Evolutionary conservation across 2,329 filamentous ascomycete species (phyloP).

Genomic region (Hymenoscyphus albidus): DNA sequence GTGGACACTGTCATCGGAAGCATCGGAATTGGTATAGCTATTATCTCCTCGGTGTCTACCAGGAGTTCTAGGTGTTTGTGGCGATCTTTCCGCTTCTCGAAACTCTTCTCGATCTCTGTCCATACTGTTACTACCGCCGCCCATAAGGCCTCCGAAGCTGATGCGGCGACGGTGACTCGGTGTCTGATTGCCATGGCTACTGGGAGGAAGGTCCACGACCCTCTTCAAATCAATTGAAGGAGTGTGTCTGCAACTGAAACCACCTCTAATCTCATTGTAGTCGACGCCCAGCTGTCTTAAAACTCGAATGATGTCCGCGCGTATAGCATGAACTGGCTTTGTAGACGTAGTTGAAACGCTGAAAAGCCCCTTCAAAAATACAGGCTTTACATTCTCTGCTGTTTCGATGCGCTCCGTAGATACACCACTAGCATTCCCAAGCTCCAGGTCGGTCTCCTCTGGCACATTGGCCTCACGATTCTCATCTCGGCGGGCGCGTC

Average conservation of each 20-base stretch:
- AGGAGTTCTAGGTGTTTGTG: constrained; percentile 46
- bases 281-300: constrained; percentile 85
- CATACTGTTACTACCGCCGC: constrained; percentile 42
- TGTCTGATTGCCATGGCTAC: constrained; percentile 46
- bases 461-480: constrained; percentile 73
- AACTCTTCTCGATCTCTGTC: constrained; percentile 70
- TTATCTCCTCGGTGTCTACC: constrained; percentile 53
- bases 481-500: constrained; percentile 70
- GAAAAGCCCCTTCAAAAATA: constrained; percentile 93
- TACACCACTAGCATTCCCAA: constrained; percentile 57
- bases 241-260: constrained; percentile 82
- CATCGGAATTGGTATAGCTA: constrained; percentile 83
- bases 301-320: constrained; percentile 85
- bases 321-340: constrained; percentile 81
- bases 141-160: constrained; percentile 71
- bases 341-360: constrained; percentile 95
- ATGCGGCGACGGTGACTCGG: constrained; percentile 71
- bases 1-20: constrained; percentile 71
- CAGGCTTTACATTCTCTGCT: constrained; percentile 83
- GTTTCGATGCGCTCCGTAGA: constrained; percentile 61
- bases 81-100: constrained; percentile 53
- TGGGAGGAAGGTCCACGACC: constrained; percentile 58
- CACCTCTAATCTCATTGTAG: constrained; percentile 86
- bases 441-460: constrained; percentile 84
- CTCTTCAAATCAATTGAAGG: constrained; percentile 86